Base-by-base conservation (phyloP, 192 early-diverging fungal species). In the Funneliformis geosporum region DNA sequence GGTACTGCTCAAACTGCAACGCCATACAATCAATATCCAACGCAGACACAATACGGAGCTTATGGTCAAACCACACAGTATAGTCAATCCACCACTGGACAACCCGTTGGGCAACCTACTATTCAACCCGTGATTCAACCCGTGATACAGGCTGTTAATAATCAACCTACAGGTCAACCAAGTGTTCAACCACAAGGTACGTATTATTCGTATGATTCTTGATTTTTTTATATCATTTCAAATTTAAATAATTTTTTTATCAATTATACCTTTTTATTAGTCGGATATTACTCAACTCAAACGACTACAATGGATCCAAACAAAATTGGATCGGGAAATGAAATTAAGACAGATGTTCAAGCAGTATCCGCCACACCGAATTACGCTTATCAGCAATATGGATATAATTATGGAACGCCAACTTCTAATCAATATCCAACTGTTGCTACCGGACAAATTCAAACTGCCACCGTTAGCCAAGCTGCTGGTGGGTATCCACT, bases 241-340 rank as follows among this genome's bases (percentile, higher is more conserved):
- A 5, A 68, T 40, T 66, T 28, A 5, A 33, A 38, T 8, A 38
- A 33, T 28, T 14, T 33, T 66, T 38, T 33, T 66, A 11, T 66
- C 9, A 66, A 66, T 66, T 28, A 12, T 18, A 42, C 39, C 10
- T 67, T 28, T 65, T 38, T 67, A 42, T 40, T 40, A 69, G 67
- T 69, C 38, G 76, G 76, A 28, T 78, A 78, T 68, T 78, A 78
- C 67, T 46, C 42, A 67, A 64, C 60, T 62, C 75, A 74, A 60
- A 8, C 64, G 11, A 25, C 60, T 16, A 38, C 76, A 5, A 27
- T 39, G 11, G 64, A 78, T 62, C 65, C 62, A 44, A 78, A 4
- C 46, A 78, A 78, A 78, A 25, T 60, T 59, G 47, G 47, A 28
- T 44, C 43, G 14, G 43, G 14, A 73, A 50, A 61, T 78, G 76